phyloP scores from a whole-genome alignment of 768 basidiomycete species.

The Lactifluus echinatus region DNA sequence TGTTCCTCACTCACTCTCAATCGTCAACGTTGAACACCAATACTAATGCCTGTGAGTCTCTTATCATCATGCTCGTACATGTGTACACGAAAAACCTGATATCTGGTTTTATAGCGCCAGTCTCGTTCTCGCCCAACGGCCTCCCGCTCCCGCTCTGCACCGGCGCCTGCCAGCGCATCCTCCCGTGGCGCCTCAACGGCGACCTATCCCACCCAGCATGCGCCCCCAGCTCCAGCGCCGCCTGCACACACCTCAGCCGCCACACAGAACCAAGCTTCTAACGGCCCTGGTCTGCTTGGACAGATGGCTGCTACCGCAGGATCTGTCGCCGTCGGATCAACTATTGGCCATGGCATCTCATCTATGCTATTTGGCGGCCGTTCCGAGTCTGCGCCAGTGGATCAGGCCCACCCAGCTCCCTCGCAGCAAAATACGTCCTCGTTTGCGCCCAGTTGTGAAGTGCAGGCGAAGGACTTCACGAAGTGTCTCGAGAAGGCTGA shows the following conservation, averaged over 20 bases:
- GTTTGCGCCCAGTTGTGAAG: slow-evolving; percentile 56
- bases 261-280: slow-evolving; percentile 26
- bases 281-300: slow-evolving; percentile 60
- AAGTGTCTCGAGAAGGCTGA: slow-evolving; percentile 78
- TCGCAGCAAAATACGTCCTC: slow-evolving; percentile 38
- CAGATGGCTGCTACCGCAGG: slow-evolving; percentile 91
- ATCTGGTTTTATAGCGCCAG: slow-evolving; percentile 46
- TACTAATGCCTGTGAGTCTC: slow-evolving; percentile 41
- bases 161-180: slow-evolving; percentile 42
- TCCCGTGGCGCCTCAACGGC: slow-evolving; percentile 24
- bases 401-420: slow-evolving; percentile 36
- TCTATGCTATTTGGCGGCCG: slow-evolving; percentile 80
- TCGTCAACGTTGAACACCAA: slow-evolving; percentile 6
- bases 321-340: slow-evolving; percentile 81
- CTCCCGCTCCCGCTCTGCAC: slow-evolving; percentile 23
- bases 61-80: neutral
- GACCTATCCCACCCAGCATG: slow-evolving; percentile 26
- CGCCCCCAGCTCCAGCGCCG: slow-evolving; percentile 32
- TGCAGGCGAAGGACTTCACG: slow-evolving; percentile 84
- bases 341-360: slow-evolving; percentile 84
- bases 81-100: neutral
- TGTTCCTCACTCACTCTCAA: neutral
- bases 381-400: slow-evolving; percentile 37
- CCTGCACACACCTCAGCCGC: slow-evolving; percentile 23
- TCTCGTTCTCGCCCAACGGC: slow-evolving; percentile 63